Evolutionary conservation across 495 filamentous ascomycete species (phyloP), one percentile per base, ranked within the genome.

Genomic region (Penicillium subrubescens): DNA sequence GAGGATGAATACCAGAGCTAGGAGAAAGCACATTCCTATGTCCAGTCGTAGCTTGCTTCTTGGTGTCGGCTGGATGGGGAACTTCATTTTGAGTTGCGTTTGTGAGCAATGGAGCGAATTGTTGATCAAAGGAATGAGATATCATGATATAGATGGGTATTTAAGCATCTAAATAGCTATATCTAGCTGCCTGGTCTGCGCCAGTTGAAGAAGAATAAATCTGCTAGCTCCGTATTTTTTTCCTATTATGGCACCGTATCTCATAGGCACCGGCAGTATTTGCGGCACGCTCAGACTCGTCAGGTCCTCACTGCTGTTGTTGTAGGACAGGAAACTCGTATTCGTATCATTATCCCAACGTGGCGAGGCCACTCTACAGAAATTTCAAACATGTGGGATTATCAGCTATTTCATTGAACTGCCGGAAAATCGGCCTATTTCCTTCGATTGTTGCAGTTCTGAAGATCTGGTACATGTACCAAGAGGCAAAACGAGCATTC

Each of bases 1-100:
- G 11, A 73, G 65, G 34, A 73, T 67, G 57, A 75, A 73, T 33
- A 62, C 67, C 5, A 71, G 0, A 2, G 63, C 33, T 6, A 70
- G 6, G 6, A 68, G 48, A n/a, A 46, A 21, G 4, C 62, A 68
- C 17, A 71, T 73, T 44, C 59, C 46, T 12, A 71, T 70, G 39
- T 75, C 51, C 12, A 54, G 8, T 33, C 51, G 51, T 8, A 54
- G 21, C 15, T 54, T 54, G 8, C 15, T 54, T 54, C 27, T 17
- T 12, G 51, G 2, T 11, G 51, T 31, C 17, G 51, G 15, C 17
- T 54, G 27, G n/a, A 54, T 54, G 3, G 27, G 14, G 14, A 54
- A 54, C 15, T 23, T 29, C 27, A 54, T 54, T 33, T 54, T 54
- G 51, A 54, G 17, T 31, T 48, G 21, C 23, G 19, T 23, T 12